Evolutionary conservation across 78 protist genomes (phyloP).

Genomic region (Cyanophora paradoxa): DNA sequence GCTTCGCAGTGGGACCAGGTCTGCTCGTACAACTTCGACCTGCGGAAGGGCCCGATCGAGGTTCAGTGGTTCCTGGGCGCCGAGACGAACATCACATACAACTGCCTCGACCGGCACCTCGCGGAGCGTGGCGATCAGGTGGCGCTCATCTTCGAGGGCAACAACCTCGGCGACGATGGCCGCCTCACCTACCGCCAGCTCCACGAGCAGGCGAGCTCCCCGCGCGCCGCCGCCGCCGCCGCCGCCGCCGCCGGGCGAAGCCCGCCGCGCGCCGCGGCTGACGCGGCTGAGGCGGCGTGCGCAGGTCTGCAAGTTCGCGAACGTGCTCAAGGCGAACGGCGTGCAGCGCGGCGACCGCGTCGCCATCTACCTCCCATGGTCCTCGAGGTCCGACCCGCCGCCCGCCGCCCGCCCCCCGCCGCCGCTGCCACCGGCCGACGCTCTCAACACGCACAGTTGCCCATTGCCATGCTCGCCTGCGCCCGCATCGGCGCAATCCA

Average conservation of each 20-base stretch:
- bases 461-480: constrained; percentile 87
- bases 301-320: constrained; percentile 57
- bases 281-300: no score
- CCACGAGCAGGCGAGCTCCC: constrained; percentile 27
- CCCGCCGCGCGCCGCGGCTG: no score
- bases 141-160: constrained; percentile 65
- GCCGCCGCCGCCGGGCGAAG: no score
- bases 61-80: constrained; percentile 72
- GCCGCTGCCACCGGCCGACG: no score
- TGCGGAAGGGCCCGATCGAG: constrained; percentile 4
- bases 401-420: no score
- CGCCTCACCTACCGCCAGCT: constrained; percentile 32
- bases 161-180: constrained; percentile 23
- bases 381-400: constrained; percentile 59
- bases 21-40: constrained; percentile 19
- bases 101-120: constrained; percentile 76
- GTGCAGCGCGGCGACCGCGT: constrained; percentile 81
- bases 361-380: constrained; percentile 84
- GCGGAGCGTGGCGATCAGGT: constrained; percentile 14
- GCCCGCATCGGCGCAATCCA: constrained; percentile 94
- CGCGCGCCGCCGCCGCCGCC: no score
- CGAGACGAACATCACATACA: constrained; percentile 67
- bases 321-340: constrained; percentile 61
- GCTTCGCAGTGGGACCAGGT: no score
- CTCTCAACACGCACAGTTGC: background rate